Evolutionary conservation across 441 rosid genomes (phyloP).

Genomic region (Syzygium syzygioides): DNA sequence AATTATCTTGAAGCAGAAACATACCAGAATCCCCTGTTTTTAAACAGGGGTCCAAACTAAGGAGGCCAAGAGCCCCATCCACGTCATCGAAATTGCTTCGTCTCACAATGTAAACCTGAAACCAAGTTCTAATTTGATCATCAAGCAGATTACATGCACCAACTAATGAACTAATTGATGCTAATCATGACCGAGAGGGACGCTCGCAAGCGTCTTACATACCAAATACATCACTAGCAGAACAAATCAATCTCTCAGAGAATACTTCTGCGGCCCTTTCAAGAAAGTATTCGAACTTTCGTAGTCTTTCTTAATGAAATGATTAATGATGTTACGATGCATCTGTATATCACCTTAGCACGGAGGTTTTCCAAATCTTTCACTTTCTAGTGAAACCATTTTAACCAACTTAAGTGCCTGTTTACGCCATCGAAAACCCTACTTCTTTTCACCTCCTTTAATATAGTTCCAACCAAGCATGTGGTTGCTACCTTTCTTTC

Average conservation of each 20-base stretch:
- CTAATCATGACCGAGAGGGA: not conserved
- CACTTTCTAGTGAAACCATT: not conserved
- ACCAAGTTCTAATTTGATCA: not conserved
- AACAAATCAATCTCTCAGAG: not conserved
- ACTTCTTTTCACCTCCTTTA: not conserved
- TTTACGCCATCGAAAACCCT: not conserved
- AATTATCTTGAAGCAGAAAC: not conserved
- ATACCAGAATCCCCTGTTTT: slow-evolving; percentile 1
- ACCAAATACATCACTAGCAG: not conserved
- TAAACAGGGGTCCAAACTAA: not conserved
- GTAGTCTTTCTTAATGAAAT: not conserved
- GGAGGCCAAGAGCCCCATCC: slow-evolving; percentile 4
- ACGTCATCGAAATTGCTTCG: not conserved
- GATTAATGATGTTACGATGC: not conserved
- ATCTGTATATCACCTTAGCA: not conserved
- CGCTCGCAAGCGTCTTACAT: not conserved
- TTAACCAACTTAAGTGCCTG: not conserved
- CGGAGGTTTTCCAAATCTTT: not conserved
- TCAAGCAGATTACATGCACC: not conserved
- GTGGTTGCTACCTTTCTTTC: not conserved
- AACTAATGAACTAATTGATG: not conserved
- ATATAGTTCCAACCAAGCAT: not conserved
- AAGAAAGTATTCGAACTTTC: not conserved
- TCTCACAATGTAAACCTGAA: slow-evolving; percentile 6
- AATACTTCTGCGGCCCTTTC: not conserved